Base-by-base conservation (phyloP, 345 rosid species). In the Sonneratia alba region DNA sequence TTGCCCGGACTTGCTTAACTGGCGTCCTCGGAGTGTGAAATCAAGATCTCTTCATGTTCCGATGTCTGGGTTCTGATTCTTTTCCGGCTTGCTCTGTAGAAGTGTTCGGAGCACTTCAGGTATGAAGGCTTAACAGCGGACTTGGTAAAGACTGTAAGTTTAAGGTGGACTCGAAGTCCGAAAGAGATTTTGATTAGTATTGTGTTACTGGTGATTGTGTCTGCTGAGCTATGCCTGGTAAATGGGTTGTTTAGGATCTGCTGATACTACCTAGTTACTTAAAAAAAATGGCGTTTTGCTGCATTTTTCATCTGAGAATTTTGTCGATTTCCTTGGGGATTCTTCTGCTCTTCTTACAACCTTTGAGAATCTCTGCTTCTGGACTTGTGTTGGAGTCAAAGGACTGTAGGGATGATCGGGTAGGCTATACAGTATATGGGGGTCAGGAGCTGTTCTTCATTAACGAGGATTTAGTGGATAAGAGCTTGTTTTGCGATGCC, bases 401-500 rank as follows among this genome's bases (percentile, higher is more conserved):
- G 76, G 75, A 79, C 73, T 89, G 94, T 51, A 80, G 81, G 14
- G 71, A 80, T 66, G 90, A 84, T 80, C 89, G 78, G 74, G 77
- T 89, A 16, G 80, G 78, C 14, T 87, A 85, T 77, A 79, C 81
- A 40, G 81, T 71, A 71, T 75, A 65, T 59, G 37, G 66, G 42
- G 89, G 82, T 69, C 68, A 68, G 61, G 84, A 79, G 40, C 55
- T 83, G 74, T 81, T 87, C 80, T 81, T 81, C 47, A 74, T 93
- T 61, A 89, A 89, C 34, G 94, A 94, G 14, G 76, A 78, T 75
- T 71, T 71, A 0, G 94, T 87, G 47, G 85, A 81, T 64, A 83
- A 68, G 78, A 63, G 61, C 77, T 68, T 70, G 7, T 89, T 89
- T 79, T 91, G 92, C 70, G 67, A 84, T 74, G 86, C 84, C 70